Evolutionary conservation across 371 early-diverging fungal genomes (phyloP), one percentile per base, ranked within the genome.

Genomic region (Mortierella polycephala): DNA sequence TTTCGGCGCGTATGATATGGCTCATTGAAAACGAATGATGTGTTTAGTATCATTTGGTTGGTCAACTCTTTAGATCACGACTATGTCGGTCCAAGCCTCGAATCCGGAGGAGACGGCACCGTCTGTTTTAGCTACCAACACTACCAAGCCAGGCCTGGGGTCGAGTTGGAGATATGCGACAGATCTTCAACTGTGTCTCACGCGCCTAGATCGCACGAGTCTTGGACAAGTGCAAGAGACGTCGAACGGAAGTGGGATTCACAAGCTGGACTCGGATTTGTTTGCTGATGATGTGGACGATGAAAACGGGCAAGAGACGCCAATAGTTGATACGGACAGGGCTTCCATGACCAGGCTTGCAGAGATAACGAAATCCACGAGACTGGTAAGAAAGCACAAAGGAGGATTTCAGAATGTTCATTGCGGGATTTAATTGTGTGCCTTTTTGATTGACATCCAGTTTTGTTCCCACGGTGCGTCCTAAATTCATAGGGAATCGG

Each of bases 51-150:
- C 6, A 39, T 14, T 55, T 11, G 7, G 39, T 21, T 41, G 8
- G 21, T 42, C n/a, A 2, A 18, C 30, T 23, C 5, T 39, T 30
- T 59, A 77, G 79, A 57, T 69, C 4, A 72, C 73, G 13, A 72
- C 69, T 3, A 13, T 56, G 37, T 47, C 80, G 18, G 73, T 66
- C 7, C 73, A 65, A 20, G 37, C 66, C 18, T 60, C 61, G 0
- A 37, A 62, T 41, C 52, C 80, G 1, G 73, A 72, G 41, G 80
- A 79, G n/a, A 65, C 72, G n/a, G 12, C 66, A 12, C 80, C 80
- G 2, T 79, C 80, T 16, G 61, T 79, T 18, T 40, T 79, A 41
- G 40, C 41, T 46, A 58, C 69, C 12, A 69, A 54, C 20, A 54
- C 11, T 39, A 23, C 53, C 7, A 79, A 79, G 49, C 80, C 80